Evolutionary conservation across 2,329 filamentous ascomycete genomes (phyloP).

Genomic region (Microdochium nivale): DNA sequence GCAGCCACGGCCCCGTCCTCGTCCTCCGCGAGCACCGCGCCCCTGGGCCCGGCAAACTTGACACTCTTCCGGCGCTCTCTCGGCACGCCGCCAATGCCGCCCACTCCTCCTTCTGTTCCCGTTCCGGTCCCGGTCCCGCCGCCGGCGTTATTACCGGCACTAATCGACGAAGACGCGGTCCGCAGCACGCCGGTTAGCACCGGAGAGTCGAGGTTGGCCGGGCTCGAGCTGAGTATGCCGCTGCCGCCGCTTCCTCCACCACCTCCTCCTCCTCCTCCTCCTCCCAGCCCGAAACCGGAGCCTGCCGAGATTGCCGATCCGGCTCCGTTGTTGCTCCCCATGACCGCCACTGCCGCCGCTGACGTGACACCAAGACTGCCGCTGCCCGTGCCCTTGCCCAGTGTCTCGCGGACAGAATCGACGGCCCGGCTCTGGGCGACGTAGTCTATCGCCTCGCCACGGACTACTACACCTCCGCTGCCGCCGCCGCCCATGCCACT

Average conservation of each 20-base stretch:
- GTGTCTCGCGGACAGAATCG: constrained; percentile 46
- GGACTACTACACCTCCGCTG: constrained; percentile 17
- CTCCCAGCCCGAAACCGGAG: constrained; percentile 1
- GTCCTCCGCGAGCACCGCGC: constrained; percentile 14
- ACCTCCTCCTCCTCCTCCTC: constrained; percentile 13
- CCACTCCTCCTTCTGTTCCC: constrained; percentile 1
- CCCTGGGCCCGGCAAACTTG: constrained; percentile 39
- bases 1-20: background rate
- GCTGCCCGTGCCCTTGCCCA: constrained; percentile 18
- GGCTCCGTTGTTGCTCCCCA: background rate
- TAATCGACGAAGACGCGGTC: constrained; percentile 6
- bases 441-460: constrained; percentile 40
- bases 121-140: constrained; percentile 4
- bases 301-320: background rate
- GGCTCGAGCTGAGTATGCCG: constrained; percentile 41
- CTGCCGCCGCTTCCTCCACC: constrained; percentile 9
- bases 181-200: background rate
- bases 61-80: constrained; percentile 55
- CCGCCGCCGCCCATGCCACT: constrained; percentile 6
- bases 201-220: constrained; percentile 14
- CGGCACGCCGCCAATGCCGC: constrained; percentile 25
- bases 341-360: no score
- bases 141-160: constrained; percentile 1
- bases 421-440: constrained; percentile 52
- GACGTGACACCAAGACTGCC: no score